Percentiles rank a stretch among this genome's conserved stretches.
These are phyloP conservation scores for Stylosanthes scabra DNA, from an alignment of 331 rosid genomes.

Conservation along the genomic window DNA sequence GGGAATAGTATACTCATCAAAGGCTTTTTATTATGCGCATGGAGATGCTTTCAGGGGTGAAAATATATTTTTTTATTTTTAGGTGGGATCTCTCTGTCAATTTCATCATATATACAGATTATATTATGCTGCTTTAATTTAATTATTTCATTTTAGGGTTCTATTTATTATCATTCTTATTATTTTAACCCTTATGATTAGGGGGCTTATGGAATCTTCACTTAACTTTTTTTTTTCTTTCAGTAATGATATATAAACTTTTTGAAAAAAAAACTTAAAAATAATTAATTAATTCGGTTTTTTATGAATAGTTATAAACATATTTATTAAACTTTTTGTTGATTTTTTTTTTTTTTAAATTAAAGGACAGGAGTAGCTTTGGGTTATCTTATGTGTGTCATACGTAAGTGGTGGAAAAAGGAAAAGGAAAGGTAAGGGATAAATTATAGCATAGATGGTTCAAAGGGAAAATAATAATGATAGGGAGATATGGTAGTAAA, in stretches of 20 bases:
- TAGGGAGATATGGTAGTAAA: neutral
- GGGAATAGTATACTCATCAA: slow-evolving; percentile 56
- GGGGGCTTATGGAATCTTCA: slow-evolving; percentile 52
- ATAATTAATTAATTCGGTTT: no score
- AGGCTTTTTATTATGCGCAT: slow-evolving; percentile 64
- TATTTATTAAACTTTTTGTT: no score
- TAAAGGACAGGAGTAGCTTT: slow-evolving; percentile 37
- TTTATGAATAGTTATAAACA: no score
- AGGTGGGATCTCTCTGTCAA: slow-evolving; percentile 72
- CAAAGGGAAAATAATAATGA: slow-evolving; percentile 31
- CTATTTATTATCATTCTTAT: slow-evolving; percentile 28
- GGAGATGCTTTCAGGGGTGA: slow-evolving; percentile 46
- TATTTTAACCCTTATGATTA: slow-evolving; percentile 43
- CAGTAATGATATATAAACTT: no score
- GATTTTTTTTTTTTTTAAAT: neutral
- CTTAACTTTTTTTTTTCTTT: neutral
- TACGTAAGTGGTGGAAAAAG: slow-evolving; percentile 46
- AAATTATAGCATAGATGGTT: slow-evolving; percentile 30
- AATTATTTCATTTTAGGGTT: slow-evolving; percentile 42
- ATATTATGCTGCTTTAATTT: slow-evolving; percentile 29
- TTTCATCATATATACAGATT: slow-evolving; percentile 36
- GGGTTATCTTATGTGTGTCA: slow-evolving; percentile 43
- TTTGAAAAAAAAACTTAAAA: no score
- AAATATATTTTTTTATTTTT: slow-evolving; percentile 48
- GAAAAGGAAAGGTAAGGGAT: slow-evolving; percentile 35